A percentile compares a stretch with the other conserved stretches of the same genome.
Evolutionary conservation across 1,139 yeast genomes (phyloP).

Genomic region (Pichia sp.): DNA sequence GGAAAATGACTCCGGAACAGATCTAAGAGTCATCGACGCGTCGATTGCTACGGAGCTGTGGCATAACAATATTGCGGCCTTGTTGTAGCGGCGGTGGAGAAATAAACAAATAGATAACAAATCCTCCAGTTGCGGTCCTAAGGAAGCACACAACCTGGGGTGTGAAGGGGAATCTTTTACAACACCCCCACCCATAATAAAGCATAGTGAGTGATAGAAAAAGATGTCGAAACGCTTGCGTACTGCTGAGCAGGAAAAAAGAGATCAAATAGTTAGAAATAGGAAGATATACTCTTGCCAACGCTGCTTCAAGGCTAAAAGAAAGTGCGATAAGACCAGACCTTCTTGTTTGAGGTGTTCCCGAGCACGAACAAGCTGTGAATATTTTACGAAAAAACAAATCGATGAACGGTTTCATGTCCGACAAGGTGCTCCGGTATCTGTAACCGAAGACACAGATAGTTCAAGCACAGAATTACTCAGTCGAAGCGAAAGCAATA

Average conservation of each 20-base stretch:
- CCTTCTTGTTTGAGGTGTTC: conserved; percentile 21
- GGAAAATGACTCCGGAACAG: no score
- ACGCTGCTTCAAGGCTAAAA: conserved; percentile 19
- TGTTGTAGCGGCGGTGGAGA: not conserved
- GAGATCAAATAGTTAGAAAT: conserved; percentile 16
- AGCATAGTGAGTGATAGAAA: not conserved
- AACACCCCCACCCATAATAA: no score
- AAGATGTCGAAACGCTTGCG: not conserved
- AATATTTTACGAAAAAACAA: conserved; percentile 20
- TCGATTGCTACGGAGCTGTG: no score
- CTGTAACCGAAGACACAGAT: not conserved
- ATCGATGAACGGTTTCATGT: conserved; percentile 4
- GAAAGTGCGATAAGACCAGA: conserved; percentile 23
- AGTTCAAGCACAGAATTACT: not conserved
- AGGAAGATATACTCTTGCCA: conserved; percentile 22
- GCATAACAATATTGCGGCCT: not conserved
- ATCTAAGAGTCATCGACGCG: no score
- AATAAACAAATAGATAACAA: not conserved
- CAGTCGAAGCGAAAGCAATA: not conserved
- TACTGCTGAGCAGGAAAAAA: conserved; percentile 1
- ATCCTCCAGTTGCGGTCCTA: not conserved
- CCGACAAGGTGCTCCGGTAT: not conserved
- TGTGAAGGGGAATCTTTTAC: no score
- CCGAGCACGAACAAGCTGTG: conserved; percentile 16
- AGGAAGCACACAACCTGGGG: not conserved